Percentiles rank a stretch among this genome's conserved stretches.
These are phyloP conservation scores for Penicillium egyptiacum DNA, from an alignment of 495 filamentous ascomycete genomes.

Conservation along the genomic window DNA sequence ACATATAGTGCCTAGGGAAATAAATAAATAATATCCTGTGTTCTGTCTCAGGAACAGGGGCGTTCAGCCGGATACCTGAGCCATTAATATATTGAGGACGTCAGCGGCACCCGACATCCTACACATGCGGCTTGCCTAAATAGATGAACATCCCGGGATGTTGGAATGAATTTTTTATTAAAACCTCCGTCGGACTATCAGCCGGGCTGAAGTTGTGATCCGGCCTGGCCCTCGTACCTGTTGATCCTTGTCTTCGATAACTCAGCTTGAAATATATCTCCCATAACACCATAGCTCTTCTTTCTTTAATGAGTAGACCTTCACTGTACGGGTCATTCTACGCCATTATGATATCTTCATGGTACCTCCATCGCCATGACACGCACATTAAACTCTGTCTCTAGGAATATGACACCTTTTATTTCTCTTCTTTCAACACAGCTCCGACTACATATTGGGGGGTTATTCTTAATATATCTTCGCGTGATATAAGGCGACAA, in stretches of 20 bases:
- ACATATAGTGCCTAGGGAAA: too few relatives aligned
- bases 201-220: background rate
- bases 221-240: background rate
- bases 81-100: background rate
- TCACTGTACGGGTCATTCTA: too few relatives aligned
- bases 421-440: too few relatives aligned
- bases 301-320: too few relatives aligned
- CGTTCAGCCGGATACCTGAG: background rate
- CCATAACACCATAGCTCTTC: background rate
- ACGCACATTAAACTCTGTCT: too few relatives aligned
- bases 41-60: background rate
- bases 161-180: background rate
- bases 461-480: too few relatives aligned
- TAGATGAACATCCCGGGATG: background rate
- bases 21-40: background rate
- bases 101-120: background rate
- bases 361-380: too few relatives aligned
- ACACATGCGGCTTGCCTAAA: background rate
- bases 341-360: too few relatives aligned
- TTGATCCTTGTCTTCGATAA: background rate
- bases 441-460: too few relatives aligned
- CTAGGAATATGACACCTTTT: too few relatives aligned
- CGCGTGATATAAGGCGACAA: too few relatives aligned
- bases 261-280: background rate
- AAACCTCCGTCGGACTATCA: background rate